Base-by-base conservation (phyloP, 2,329 filamentous ascomycete species). In the Talaromyces verruculosus region DNA sequence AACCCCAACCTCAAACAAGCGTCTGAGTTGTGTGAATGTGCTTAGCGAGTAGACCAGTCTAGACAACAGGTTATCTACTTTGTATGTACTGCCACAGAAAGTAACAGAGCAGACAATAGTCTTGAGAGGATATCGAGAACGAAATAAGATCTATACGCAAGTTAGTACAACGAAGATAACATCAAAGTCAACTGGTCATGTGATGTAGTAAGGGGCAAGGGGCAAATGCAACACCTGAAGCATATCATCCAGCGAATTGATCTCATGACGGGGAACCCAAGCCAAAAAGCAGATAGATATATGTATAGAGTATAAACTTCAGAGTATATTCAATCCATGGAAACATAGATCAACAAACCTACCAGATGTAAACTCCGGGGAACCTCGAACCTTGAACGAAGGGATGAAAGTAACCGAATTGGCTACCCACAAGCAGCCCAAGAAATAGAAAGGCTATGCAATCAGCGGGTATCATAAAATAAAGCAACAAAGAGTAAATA, bases 121-220 rank as follows among this genome's bases (percentile, higher is more conserved):
- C 17, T 35, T 13, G 2, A 37, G 10, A 33, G 49, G 35, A 33
- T 41, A 17, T 41, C 37, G 37, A 41, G 30, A 33, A 33, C 30
- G 11, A 15, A 37, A 22, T 22, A 33, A 35, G 8, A 57, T 57
- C 53, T 57, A 57, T 57, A 37, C 53, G 10, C n/a, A 37, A 15
- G 11, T 57, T 57, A 57, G 53, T 2, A 22, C n/a, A 22, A 15
- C 39, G 51, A 55, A 3, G 10, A 13, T 19, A 30, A 13, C 5
- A 11, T 55, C 28, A 28, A 55, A 15, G 30, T 3, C 10, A 19
- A 10, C 25, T 19, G 22, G 47, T 63, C 61, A 63, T 63, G 61
- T 63, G 61, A 33, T 33, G 47, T 61, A 61, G 39, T 30, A 61
- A 61, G 58, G 58, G 58, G 58, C 58, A 61, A 61, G 41, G 53